Evolutionary conservation across 2,329 filamentous ascomycete genomes (phyloP).

Genomic region (Cercospora sp.): DNA sequence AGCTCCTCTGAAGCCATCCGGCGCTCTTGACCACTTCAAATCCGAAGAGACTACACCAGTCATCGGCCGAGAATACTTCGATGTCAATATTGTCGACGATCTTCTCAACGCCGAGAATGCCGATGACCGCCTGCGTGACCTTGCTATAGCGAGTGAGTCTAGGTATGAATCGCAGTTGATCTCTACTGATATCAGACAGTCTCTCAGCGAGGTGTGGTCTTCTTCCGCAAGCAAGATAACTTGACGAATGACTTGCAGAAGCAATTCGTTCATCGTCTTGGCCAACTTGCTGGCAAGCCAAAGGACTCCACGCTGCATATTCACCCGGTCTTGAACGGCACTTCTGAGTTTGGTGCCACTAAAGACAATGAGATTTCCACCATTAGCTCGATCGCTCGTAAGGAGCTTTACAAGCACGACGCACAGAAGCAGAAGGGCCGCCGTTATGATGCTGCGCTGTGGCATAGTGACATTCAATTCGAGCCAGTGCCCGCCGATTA

Average conservation of each 20-base stretch:
- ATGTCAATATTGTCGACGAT: slow-evolving; percentile 61
- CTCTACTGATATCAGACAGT: slow-evolving; percentile 46
- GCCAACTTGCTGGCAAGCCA: slow-evolving; percentile 60
- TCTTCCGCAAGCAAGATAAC: slow-evolving; percentile 64
- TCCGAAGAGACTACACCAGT: slow-evolving; percentile 61
- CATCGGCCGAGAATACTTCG: slow-evolving; percentile 63
- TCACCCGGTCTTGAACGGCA: slow-evolving; percentile 59
- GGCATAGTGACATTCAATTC: slow-evolving; percentile 65
- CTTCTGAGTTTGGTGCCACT: slow-evolving; percentile 51
- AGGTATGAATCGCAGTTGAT: not conserved
- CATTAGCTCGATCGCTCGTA: slow-evolving; percentile 59
- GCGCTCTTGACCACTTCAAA: slow-evolving; percentile 48
- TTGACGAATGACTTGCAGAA: slow-evolving; percentile 64
- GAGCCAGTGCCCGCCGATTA: slow-evolving; percentile 66
- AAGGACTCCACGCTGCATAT: slow-evolving; percentile 60
- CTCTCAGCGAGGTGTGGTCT: slow-evolving; percentile 68
- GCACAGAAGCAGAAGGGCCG: slow-evolving; percentile 33
- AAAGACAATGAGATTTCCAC: slow-evolving; percentile 62
- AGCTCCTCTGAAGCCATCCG: slow-evolving; percentile 50
- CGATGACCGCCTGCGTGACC: slow-evolving; percentile 23
- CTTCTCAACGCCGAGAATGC: slow-evolving; percentile 50
- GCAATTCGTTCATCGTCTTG: slow-evolving; percentile 60
- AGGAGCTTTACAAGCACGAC: slow-evolving; percentile 46
- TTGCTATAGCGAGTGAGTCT: slow-evolving; percentile 24
- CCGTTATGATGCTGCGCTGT: slow-evolving; percentile 30